A percentile compares a stretch with the other conserved stretches of the same genome.
These are phyloP conservation scores for Wallacemonas sp. DNA, from an alignment of 208 protist genomes.

Conservation along the genomic window DNA sequence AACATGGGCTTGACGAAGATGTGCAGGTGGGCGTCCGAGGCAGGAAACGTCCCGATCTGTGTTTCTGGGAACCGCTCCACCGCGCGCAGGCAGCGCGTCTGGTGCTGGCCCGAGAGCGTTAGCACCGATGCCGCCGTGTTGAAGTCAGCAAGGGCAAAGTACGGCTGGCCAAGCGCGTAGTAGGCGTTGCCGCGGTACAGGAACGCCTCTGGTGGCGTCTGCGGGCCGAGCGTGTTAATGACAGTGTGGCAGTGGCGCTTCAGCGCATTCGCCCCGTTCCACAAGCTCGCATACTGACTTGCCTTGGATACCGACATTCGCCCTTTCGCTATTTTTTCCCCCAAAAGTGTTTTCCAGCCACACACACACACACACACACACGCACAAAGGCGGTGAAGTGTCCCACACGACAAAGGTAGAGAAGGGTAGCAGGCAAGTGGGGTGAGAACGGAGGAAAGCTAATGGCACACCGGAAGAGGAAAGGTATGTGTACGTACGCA, in stretches of 20 bases:
- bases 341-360: neutral
- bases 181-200: conserved; percentile 87
- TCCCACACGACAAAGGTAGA: neutral
- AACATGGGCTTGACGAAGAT: conserved; percentile 77
- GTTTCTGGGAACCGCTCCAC: conserved; percentile 50
- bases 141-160: conserved; percentile 86
- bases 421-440: conserved; percentile 1
- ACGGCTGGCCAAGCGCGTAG: conserved; percentile 75
- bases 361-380: neutral
- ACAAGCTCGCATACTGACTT: conserved; percentile 4
- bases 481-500: too few relatives aligned
- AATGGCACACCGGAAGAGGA: neutral
- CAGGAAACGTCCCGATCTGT: conserved; percentile 59
- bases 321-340: neutral
- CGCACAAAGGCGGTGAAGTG: neutral
- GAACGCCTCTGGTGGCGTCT: conserved; percentile 77
- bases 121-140: conserved; percentile 67
- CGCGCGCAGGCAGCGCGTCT: conserved; percentile 44
- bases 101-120: conserved; percentile 53
- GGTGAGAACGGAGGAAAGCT: neutral
- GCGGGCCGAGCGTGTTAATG: conserved; percentile 74
- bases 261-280: conserved; percentile 44
- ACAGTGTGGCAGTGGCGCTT: conserved; percentile 77
- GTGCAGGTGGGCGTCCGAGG: conserved; percentile 69
- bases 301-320: conserved; percentile 11